Conservation (phyloP, 371 early-diverging fungal species). For the Cokeromyces recurvatus region DNA sequence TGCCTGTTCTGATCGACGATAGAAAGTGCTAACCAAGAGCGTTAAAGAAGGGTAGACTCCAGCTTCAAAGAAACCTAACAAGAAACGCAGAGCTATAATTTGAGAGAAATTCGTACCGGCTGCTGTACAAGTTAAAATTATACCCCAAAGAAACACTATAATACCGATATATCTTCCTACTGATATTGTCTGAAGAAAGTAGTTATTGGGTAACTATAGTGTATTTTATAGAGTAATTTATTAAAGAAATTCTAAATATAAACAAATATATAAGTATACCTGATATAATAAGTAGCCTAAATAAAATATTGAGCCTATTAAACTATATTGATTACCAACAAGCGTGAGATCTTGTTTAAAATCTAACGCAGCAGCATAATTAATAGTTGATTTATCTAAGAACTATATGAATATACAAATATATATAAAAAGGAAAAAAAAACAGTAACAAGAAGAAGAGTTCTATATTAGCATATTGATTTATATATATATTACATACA, state of each 20-base stretch:
- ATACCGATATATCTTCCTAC: constrained; percentile 13
- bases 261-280: not conserved
- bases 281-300: constrained; percentile 14
- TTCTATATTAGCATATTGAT: too few species aligned
- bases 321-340: constrained; percentile 25
- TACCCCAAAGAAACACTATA: constrained; percentile 11
- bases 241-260: too few species aligned
- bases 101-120: constrained; percentile 10
- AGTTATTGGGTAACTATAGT: constrained; percentile 5
- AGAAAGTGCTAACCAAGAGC: constrained; percentile 9
- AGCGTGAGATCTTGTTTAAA: constrained; percentile 23
- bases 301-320: constrained; percentile 23
- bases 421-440: too few species aligned
- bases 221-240: not conserved
- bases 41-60: constrained; percentile 12
- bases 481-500: too few species aligned
- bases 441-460: too few species aligned
- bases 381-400: constrained; percentile 38
- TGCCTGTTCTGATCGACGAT: constrained; percentile 17
- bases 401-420: too few species aligned
- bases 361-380: constrained; percentile 29
- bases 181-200: constrained; percentile 16
- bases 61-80: constrained; percentile 21
- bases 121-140: constrained; percentile 5
- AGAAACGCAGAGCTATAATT: constrained; percentile 14